Evolutionary conservation across 2,329 filamentous ascomycete genomes (phyloP), one percentile per base, ranked within the genome.

Genomic region (Colletotrichum eleusines): DNA sequence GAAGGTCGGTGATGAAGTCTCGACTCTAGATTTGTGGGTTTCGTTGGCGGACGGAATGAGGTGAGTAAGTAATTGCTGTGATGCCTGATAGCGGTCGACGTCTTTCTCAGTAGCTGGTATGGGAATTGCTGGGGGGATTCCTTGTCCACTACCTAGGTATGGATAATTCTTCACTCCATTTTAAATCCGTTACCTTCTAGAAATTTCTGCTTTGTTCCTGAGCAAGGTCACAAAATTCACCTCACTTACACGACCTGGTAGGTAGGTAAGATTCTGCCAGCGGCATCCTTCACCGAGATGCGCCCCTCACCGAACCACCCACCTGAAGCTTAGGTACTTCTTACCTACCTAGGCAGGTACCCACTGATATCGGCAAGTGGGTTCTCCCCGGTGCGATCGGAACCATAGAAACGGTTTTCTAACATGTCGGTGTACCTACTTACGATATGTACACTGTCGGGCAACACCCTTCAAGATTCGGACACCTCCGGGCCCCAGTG

Each of bases 311-410:
- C 60, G 35, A 44, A 53, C 33, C n/a, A 20, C n/a, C 31, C 14
- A 23, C 58, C 5, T 7, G 31, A 20, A 20, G 23, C 23, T 33
- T 20, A 42, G 6, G 4, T 42, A 42, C 40, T 5, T n/a, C 1
- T 4, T 18, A 35, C 5, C 5, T 42, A 42, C 8, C 14, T 4
- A n/a, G 42, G 42, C 18, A 44, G 42, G 42, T 44, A 42, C 26
- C 46, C 26, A 16, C 66, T 50, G 26, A 51, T 58, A 58, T 40
- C 35, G 60, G 51, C 51, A 69, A 58, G 51, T 65, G 66, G 66
- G 60, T 28, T 23, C 23, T 4, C 18, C 23, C 26, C 12, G 31
- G 31, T 11, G 3, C 48, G 33, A 33, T 26, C 11, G 2, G 1
- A n/a, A 53, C 20, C 33, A 26, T 9, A 40, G 46, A 20, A 48